Evolutionary conservation across 257 asterid species (phyloP), one percentile per base, ranked within the genome.

Genomic region (Prunella vulgaris): DNA sequence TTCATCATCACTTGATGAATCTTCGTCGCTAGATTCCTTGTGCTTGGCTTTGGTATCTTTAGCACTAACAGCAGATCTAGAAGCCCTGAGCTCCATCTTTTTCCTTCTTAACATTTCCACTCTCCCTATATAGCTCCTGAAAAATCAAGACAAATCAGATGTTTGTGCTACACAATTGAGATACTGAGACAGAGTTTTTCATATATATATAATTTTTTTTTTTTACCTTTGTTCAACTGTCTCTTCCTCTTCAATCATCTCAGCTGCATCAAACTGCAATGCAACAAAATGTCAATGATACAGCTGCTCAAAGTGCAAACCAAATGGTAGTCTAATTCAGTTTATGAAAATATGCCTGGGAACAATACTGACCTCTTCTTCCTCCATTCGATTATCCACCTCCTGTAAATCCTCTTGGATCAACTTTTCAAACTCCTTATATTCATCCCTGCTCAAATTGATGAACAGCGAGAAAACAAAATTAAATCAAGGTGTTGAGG

Each of bases 221-320:
- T 10, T 24, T 78, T 81, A 88, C 97, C 85, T 83, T 82, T 87
- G 99, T 71, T 90, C 99, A 66, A 83, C 88, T 17, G 95, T 69
- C 78, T 86, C 96, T 52, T 81, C 94, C 81, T 87, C 99, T 86
- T 93, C 96, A 58, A 90, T 93, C 79, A 67, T 83, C 68, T 90
- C 96, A 63, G 99, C 96, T 44, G 99, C 97, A 84, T 88, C 99
- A 80, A 75, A 76, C 99, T 93, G 88, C 65, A 78, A 65, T 20
- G 42, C 76, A 80, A 59, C 10, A 24, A 32, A 51, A 64, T 54
- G 73, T 77, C 56, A 62, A 72, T 58, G 13, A 71, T 15, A 44
- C 62, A 58, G 24, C 60, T 71, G 44, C 57, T 60, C 40, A 24
- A 13, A 46, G 40, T 37, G 28, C 73, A 42, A 18, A 33, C 57